Percentiles rank a stretch among this genome's conserved stretches.
These are phyloP conservation scores for Apocynum venetum DNA, from an alignment of 257 asterid genomes.

Conservation along the genomic window DNA sequence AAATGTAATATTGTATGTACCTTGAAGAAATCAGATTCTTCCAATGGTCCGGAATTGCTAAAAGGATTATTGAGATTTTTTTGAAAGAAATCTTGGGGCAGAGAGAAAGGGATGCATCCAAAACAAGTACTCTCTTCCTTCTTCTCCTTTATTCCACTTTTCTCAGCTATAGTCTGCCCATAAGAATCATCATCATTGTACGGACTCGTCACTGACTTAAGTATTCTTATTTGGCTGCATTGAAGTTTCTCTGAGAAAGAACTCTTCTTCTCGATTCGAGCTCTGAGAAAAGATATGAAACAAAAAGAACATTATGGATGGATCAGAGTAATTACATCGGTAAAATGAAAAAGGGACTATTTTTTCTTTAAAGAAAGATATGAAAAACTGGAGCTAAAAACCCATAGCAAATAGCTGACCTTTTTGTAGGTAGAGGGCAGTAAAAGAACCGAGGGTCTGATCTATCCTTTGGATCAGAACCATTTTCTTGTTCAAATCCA, in stretches of 20 bases:
- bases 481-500: constrained; percentile 19
- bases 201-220: constrained; percentile 41
- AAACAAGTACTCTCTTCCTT: constrained; percentile 16
- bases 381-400: constrained; percentile 9
- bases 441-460: constrained; percentile 20
- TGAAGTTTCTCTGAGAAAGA: constrained; percentile 29
- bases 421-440: constrained; percentile 40
- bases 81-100: constrained; percentile 26
- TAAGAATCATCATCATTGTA: constrained; percentile 55
- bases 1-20: constrained; percentile 25
- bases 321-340: not conserved
- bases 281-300: constrained; percentile 21
- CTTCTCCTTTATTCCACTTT: constrained; percentile 31
- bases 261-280: constrained; percentile 39
- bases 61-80: constrained; percentile 32
- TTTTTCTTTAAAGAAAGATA: constrained; percentile 23
- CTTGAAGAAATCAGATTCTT: constrained; percentile 54
- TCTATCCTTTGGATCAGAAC: constrained; percentile 9
- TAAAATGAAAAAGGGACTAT: not conserved
- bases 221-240: constrained; percentile 28
- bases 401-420: constrained; percentile 27
- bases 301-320: constrained; percentile 11
- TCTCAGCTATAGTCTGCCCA: constrained; percentile 40
- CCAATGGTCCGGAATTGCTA: constrained; percentile 28
- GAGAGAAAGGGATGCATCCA: constrained; percentile 23